Conservation (phyloP, 192 early-diverging fungal species). For the Umbelopsis sp. region DNA sequence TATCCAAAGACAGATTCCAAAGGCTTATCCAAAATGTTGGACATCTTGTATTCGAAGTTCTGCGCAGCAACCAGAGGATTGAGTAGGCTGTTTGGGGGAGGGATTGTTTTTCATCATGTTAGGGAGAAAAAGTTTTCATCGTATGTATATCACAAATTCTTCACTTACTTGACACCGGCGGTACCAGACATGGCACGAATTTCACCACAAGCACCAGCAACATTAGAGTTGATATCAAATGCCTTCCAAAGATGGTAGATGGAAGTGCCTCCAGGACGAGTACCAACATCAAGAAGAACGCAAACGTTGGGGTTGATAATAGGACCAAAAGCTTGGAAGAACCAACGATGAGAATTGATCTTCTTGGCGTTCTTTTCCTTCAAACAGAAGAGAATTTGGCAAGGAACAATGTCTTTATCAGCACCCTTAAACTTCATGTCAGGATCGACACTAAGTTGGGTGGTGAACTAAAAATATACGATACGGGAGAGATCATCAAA, state of each 20-base stretch:
- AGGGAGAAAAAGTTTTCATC: neutral
- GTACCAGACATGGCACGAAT: slow-evolving; percentile 63
- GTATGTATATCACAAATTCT: slow-evolving; percentile 13
- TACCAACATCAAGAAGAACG: slow-evolving; percentile 79
- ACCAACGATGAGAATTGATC: slow-evolving; percentile 82
- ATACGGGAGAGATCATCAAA: neutral
- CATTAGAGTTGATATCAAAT: slow-evolving; percentile 70
- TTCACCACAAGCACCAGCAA: slow-evolving; percentile 86
- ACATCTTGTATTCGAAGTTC: slow-evolving; percentile 83
- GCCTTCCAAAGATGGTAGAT: slow-evolving; percentile 83
- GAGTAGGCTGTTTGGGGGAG: slow-evolving; percentile 39
- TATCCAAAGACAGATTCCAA: slow-evolving; percentile 83
- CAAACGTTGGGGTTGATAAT: slow-evolving; percentile 58
- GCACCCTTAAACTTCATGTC: slow-evolving; percentile 72
- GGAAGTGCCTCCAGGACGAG: slow-evolving; percentile 68
- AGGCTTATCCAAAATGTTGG: slow-evolving; percentile 79
- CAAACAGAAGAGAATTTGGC: slow-evolving; percentile 83
- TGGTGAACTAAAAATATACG: slow-evolving; percentile 62
- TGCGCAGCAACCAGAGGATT: slow-evolving; percentile 82
- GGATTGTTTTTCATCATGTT: neutral
- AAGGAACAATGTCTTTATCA: slow-evolving; percentile 67
- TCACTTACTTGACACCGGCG: slow-evolving; percentile 50
- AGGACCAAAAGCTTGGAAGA: slow-evolving; percentile 65
- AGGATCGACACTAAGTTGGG: slow-evolving; percentile 72
- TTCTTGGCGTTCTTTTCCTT: slow-evolving; percentile 95